Evolutionary conservation across 75 land plant genomes (phyloP).

Genomic region (Pinus taeda): DNA sequence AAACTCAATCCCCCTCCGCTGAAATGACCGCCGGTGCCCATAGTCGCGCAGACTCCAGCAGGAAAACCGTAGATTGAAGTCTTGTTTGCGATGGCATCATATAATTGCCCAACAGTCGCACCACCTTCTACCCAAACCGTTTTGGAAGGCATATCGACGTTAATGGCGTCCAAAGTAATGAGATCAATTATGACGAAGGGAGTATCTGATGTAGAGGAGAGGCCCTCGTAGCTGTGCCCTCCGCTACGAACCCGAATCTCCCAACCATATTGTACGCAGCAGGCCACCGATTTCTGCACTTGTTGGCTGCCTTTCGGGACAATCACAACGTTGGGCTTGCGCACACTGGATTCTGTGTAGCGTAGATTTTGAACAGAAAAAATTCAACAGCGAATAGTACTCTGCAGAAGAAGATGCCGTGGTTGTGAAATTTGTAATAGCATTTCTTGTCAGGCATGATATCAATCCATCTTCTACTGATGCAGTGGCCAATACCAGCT

Average conservation of each 20-base stretch:
- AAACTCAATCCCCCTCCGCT: constrained; percentile 47
- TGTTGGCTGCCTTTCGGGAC: constrained; percentile 1
- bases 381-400: no score
- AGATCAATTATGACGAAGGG: constrained; percentile 29
- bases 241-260: constrained; percentile 28
- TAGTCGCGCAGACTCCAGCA: constrained; percentile 36
- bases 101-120: constrained; percentile 28
- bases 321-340: constrained; percentile 15
- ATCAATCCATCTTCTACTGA: no score
- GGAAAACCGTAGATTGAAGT: constrained; percentile 19
- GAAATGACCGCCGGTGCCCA: constrained; percentile 41
- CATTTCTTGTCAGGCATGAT: no score
- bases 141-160: not conserved
- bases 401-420: no score
- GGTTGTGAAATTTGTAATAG: no score
- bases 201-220: constrained; percentile 12
- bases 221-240: constrained; percentile 15
- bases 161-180: constrained; percentile 15
- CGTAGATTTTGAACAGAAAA: no score
- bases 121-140: constrained; percentile 39
- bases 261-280: constrained; percentile 2
- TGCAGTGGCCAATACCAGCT: no score
- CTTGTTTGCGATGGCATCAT: constrained; percentile 11
- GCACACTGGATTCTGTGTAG: not conserved
- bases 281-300: constrained; percentile 4